Percentiles rank a stretch among this genome's conserved stretches.
These are phyloP conservation scores for Zymoseptoria ardabiliae DNA, from an alignment of 2,329 filamentous ascomycete species.

Conservation along the genomic window DNA sequence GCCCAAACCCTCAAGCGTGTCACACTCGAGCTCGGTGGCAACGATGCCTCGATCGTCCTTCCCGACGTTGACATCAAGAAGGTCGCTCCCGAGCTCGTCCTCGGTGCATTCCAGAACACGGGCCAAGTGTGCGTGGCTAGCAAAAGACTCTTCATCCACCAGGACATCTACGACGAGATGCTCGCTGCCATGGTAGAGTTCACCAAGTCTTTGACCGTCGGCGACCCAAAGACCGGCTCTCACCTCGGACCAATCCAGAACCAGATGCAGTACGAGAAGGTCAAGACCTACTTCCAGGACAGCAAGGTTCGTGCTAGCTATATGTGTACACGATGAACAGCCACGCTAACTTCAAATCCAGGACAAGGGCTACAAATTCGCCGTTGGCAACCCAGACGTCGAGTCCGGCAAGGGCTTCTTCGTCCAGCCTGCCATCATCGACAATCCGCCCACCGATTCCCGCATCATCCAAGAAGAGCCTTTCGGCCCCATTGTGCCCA, in stretches of 20 bases:
- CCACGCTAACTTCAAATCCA: neutral
- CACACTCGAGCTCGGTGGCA: conserved; percentile 56
- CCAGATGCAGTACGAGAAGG: conserved; percentile 48
- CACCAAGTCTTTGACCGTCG: conserved; percentile 39
- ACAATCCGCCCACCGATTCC: conserved; percentile 36
- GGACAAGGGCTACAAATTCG: conserved; percentile 42
- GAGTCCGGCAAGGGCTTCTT: conserved; percentile 34
- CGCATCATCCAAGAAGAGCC: conserved; percentile 43
- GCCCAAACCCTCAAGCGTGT: conserved; percentile 53
- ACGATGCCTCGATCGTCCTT: conserved; percentile 54
- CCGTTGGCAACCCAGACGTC: conserved; percentile 48
- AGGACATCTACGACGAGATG: conserved; percentile 46
- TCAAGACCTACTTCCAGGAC: conserved; percentile 36
- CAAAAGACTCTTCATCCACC: conserved; percentile 53
- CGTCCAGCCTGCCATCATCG: conserved; percentile 40
- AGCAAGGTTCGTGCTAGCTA: conserved; percentile 20
- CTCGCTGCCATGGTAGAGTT: conserved; percentile 40
- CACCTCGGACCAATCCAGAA: conserved; percentile 55
- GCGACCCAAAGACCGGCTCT: conserved; percentile 34
- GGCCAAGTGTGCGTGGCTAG: conserved; percentile 50
- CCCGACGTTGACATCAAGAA: conserved; percentile 51
- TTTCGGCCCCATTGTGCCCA: conserved; percentile 44
- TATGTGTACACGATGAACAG: neutral
- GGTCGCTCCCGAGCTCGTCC: conserved; percentile 43
- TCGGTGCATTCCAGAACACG: conserved; percentile 50